phyloP scores from a whole-genome alignment of 2,329 filamentous ascomycete species.

The Chrysoporthe cubensis region DNA sequence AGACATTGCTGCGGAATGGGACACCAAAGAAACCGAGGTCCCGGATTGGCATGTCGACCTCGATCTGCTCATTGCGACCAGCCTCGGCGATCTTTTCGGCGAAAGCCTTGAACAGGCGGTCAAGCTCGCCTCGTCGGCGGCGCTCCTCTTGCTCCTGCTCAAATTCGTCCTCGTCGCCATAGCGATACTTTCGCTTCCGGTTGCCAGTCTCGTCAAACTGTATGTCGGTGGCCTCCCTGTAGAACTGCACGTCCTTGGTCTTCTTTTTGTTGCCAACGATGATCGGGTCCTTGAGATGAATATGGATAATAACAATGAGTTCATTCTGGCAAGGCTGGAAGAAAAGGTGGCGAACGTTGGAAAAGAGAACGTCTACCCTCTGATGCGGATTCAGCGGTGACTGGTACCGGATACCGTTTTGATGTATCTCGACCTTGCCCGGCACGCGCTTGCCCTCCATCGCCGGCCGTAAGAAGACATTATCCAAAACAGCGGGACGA shows the following conservation, averaged over 20 bases:
- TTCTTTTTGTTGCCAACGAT: constrained; percentile 98
- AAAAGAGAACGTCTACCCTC: constrained; percentile 92
- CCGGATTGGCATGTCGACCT: constrained; percentile 95
- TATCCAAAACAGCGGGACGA: constrained; percentile 85
- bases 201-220: constrained; percentile 99
- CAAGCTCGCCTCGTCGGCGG: constrained; percentile 84
- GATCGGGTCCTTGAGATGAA: constrained; percentile 97
- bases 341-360: constrained; percentile 97
- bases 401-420: constrained; percentile 97
- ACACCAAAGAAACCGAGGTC: constrained; percentile 97
- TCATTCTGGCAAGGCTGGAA: constrained; percentile 98
- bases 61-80: constrained; percentile 84
- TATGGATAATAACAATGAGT: constrained; percentile 95
- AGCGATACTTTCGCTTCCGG: constrained; percentile 94
- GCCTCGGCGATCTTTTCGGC: constrained; percentile 98
- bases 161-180: constrained; percentile 97
- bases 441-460: constrained; percentile 97
- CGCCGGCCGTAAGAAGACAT: constrained; percentile 92
- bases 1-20: constrained; percentile 91
- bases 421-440: constrained; percentile 95
- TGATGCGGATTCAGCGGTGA: constrained; percentile 79
- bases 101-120: constrained; percentile 94
- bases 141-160: constrained; percentile 98
- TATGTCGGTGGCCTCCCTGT: constrained; percentile 96
- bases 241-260: constrained; percentile 98